These are phyloP conservation scores for Cladosporium velox DNA, from an alignment of 2,329 filamentous ascomycete species.

Conservation along the genomic window DNA sequence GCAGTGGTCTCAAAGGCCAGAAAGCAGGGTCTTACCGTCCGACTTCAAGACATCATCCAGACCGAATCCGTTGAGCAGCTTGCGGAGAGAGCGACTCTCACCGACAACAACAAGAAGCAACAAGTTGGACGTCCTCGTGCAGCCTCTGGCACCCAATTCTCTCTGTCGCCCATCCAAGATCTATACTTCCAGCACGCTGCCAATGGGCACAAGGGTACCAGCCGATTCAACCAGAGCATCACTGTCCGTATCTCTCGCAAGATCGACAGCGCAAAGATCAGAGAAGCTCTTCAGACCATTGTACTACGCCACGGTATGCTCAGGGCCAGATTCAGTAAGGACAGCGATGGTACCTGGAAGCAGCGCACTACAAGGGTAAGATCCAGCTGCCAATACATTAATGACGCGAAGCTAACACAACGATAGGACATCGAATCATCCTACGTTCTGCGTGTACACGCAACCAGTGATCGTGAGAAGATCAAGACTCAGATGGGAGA, in stretches of 20 bases:
- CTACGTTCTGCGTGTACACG: slow-evolving; percentile 2
- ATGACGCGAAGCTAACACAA: neutral
- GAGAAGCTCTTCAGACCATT: slow-evolving; percentile 16
- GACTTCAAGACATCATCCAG: slow-evolving; percentile 19
- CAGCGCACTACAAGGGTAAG: slow-evolving; percentile 17
- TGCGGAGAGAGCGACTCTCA: slow-evolving; percentile 1
- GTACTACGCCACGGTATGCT: slow-evolving; percentile 16
- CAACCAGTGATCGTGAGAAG: slow-evolving; percentile 13
- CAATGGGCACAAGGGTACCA: slow-evolving; percentile 19
- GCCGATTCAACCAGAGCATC: slow-evolving; percentile 19
- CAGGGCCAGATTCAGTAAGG: slow-evolving; percentile 16
- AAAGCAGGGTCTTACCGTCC: slow-evolving; percentile 16
- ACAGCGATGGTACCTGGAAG: slow-evolving; percentile 14
- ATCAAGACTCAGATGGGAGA: slow-evolving; percentile 14
- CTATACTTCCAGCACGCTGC: slow-evolving; percentile 15
- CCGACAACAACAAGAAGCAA: slow-evolving; percentile 10
- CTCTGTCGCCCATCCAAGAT: slow-evolving; percentile 14
- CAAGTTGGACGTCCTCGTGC: slow-evolving; percentile 8
- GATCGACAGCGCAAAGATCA: slow-evolving; percentile 12
- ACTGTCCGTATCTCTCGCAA: slow-evolving; percentile 12
- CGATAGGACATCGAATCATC: slow-evolving; percentile 16
- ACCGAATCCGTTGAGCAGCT: slow-evolving; percentile 13
- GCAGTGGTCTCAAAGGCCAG: slow-evolving; percentile 14
- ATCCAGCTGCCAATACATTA: neutral
- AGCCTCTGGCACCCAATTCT: slow-evolving; percentile 7